Percentiles rank a stretch among this genome's conserved stretches.
phyloP scores from a whole-genome alignment of 2,329 filamentous ascomycete genomes.

The Fusarium buharicum region DNA sequence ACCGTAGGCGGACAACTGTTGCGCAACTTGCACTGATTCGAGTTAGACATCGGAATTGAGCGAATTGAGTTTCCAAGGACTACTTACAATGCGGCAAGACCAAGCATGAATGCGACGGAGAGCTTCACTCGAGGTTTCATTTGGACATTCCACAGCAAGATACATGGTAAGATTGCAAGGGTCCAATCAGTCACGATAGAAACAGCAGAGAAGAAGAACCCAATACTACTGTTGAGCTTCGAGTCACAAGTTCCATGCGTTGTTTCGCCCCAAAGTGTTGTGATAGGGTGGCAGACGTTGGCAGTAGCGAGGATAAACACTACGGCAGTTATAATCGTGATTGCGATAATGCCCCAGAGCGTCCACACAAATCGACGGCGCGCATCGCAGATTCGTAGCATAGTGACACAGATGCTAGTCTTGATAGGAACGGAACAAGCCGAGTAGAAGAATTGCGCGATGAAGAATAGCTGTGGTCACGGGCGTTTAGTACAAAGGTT shows the following conservation, averaged over 20 bases:
- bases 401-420: slow-evolving; percentile 43
- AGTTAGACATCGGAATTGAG: neutral
- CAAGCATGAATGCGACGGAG: slow-evolving; percentile 34
- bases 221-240: slow-evolving; percentile 31
- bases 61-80: accelerated
- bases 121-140: slow-evolving; percentile 42
- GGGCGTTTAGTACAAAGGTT: neutral
- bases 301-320: slow-evolving; percentile 39
- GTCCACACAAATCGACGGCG: slow-evolving; percentile 31
- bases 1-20: slow-evolving; percentile 38
- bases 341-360: slow-evolving; percentile 24
- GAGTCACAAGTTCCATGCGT: slow-evolving; percentile 32
- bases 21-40: slow-evolving; percentile 33
- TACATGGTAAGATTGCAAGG: slow-evolving; percentile 40
- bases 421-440: slow-evolving; percentile 43
- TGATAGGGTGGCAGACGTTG: slow-evolving; percentile 42
- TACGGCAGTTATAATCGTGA: slow-evolving; percentile 22
- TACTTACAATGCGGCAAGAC: slow-evolving; percentile 39
- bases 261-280: slow-evolving; percentile 40
- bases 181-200: slow-evolving; percentile 45
- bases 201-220: slow-evolving; percentile 43
- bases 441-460: slow-evolving; percentile 38
- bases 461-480: slow-evolving; percentile 30
- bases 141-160: slow-evolving; percentile 44
- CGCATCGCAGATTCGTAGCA: slow-evolving; percentile 42